Conservation (phyloP, 2,329 filamentous ascomycete genomes). For the Fusarium napiforme region DNA sequence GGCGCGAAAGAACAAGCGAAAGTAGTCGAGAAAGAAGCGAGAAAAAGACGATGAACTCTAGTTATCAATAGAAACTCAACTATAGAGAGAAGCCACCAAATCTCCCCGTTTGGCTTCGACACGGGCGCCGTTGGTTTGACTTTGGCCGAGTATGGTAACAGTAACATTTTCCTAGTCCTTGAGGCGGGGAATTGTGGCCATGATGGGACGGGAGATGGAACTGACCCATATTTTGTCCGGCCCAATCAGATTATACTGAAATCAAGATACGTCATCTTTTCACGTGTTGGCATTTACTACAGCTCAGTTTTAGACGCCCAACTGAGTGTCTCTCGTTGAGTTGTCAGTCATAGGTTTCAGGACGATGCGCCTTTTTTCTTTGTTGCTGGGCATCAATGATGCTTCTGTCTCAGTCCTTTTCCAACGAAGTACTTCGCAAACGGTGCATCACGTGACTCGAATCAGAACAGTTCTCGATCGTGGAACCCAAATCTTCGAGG, state of each 20-base stretch:
- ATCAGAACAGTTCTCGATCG: background rate
- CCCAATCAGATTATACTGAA: slow-evolving; percentile 32
- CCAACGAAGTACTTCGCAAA: background rate
- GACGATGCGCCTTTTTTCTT: background rate
- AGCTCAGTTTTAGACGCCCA: slow-evolving; percentile 22
- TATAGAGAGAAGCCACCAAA: background rate
- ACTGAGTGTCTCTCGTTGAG: slow-evolving; percentile 10
- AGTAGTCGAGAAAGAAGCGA: background rate
- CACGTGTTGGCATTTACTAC: slow-evolving; percentile 8
- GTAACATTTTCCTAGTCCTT: slow-evolving; percentile 15
- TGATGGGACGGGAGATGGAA: slow-evolving; percentile 9
- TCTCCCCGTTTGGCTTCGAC: slow-evolving; percentile 7
- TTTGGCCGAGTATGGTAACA: slow-evolving; percentile 12
- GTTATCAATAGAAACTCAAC: background rate
- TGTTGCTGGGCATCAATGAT: slow-evolving; percentile 10
- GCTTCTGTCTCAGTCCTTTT: background rate
- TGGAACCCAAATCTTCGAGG: background rate
- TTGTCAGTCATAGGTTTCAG: slow-evolving; percentile 3
- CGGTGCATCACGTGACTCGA: background rate
- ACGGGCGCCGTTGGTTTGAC: slow-evolving; percentile 3
- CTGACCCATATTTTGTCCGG: slow-evolving; percentile 33
- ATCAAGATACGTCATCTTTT: slow-evolving; percentile 28
- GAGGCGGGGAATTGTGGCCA: slow-evolving; percentile 31
- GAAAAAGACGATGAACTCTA: background rate
- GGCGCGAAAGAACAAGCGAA: slow-evolving; percentile 1